These are phyloP conservation scores for Fusarium odoratissimum DNA, from an alignment of 2,329 filamentous ascomycete genomes.

Conservation along the genomic window DNA sequence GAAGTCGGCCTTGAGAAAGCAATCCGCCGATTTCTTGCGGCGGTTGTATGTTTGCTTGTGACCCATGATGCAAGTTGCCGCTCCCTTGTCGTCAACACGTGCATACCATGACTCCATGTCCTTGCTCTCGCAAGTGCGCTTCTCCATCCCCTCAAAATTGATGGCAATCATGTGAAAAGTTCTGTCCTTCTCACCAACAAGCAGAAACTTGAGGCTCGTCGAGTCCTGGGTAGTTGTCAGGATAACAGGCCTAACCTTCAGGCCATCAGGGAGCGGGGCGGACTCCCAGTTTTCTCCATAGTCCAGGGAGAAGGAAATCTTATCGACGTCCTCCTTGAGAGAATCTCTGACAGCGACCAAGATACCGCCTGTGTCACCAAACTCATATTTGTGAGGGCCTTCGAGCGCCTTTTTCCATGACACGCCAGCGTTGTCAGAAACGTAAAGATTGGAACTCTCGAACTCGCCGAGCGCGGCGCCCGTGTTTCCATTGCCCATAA, in stretches of 20 bases:
- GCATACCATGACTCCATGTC: conserved; percentile 94
- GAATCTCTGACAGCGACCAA: conserved; percentile 86
- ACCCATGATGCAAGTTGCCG: conserved; percentile 93
- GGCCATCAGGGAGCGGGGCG: conserved; percentile 72
- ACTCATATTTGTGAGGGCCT: conserved; percentile 94
- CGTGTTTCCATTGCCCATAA: conserved; percentile 94
- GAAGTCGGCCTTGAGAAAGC: conserved; percentile 89
- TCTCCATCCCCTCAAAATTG: conserved; percentile 85
- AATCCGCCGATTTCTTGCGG: conserved; percentile 87
- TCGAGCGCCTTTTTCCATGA: conserved; percentile 82
- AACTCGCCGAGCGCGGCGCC: conserved; percentile 79
- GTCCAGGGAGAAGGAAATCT: conserved; percentile 82
- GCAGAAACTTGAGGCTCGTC: conserved; percentile 89
- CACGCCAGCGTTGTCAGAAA: conserved; percentile 90
- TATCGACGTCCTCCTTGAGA: conserved; percentile 66
- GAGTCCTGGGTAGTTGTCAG: conserved; percentile 93
- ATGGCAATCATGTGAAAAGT: conserved; percentile 77
- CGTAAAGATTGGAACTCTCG: conserved; percentile 80
- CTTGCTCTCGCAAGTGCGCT: conserved; percentile 78
- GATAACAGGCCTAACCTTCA: conserved; percentile 76
- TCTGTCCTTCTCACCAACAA: conserved; percentile 72
- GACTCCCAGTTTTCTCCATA: conserved; percentile 87
- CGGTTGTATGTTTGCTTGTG: conserved; percentile 89
- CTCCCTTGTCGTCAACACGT: conserved; percentile 80
- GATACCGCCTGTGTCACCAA: conserved; percentile 92